These are phyloP conservation scores for Herpetospermum pedunculosum DNA, from an alignment of 306 rosid genomes.

Conservation along the genomic window DNA sequence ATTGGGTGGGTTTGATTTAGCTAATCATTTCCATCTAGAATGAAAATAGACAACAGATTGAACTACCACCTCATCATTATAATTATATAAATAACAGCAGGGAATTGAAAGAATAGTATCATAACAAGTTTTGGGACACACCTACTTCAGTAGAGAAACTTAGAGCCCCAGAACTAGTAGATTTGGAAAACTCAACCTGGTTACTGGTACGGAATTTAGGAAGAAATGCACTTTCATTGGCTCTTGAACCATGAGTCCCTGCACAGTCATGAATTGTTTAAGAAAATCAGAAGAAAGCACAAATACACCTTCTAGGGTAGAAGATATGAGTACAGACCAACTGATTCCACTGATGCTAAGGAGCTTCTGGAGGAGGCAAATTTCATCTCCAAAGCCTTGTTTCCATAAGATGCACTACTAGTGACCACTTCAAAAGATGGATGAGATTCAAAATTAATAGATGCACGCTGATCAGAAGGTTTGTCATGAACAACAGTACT, in stretches of 20 bases:
- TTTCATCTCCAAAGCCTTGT: constrained; percentile 15
- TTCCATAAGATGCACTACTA: constrained; percentile 10
- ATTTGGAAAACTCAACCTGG: constrained; percentile 10
- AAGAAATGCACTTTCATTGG: constrained; percentile 16
- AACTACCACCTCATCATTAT: not conserved
- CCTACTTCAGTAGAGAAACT: not conserved
- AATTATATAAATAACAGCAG: not conserved
- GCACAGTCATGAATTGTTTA: constrained; percentile 13
- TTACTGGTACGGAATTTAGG: constrained; percentile 11
- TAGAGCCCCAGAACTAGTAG: constrained; percentile 16
- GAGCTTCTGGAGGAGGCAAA: constrained; percentile 20
- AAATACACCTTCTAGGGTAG: not conserved
- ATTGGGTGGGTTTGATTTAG: not conserved
- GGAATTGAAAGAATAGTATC: not conserved
- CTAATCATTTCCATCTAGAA: not conserved
- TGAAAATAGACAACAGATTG: not conserved
- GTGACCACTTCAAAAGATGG: constrained; percentile 15
- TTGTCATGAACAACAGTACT: constrained; percentile 13
- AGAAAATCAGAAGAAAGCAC: constrained; percentile 7
- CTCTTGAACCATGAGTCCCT: constrained; percentile 17
- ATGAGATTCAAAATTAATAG: constrained; percentile 15
- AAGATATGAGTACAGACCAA: constrained; percentile 35
- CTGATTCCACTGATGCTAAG: constrained; percentile 20
- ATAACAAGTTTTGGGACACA: not conserved
- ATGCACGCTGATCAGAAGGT: constrained; percentile 15